These are phyloP conservation scores for Monosporascus ibericus DNA, from an alignment of 2,329 filamentous ascomycete genomes.

Conservation along the genomic window DNA sequence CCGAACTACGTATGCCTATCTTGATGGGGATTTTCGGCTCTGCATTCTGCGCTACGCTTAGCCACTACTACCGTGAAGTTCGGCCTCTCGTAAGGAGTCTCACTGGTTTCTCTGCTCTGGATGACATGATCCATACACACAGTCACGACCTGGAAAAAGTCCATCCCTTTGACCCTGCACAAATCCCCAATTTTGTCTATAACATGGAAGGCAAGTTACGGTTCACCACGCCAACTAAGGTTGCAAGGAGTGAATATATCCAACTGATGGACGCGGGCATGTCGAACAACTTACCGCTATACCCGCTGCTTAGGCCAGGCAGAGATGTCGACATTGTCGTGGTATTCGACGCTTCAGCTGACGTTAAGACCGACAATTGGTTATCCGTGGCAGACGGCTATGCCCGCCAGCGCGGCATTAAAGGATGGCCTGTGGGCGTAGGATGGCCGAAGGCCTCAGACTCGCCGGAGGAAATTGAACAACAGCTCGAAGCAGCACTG, in stretches of 20 bases:
- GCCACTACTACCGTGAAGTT: conserved; percentile 93
- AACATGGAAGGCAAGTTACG: conserved; percentile 74
- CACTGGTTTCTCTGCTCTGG: conserved; percentile 68
- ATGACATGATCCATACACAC: conserved; percentile 74
- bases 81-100: conserved; percentile 73
- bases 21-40: conserved; percentile 94
- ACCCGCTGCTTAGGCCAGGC: conserved; percentile 83
- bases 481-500: conserved; percentile 64
- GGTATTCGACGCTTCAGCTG: conserved; percentile 90
- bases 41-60: conserved; percentile 91
- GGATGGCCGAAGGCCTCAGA: conserved; percentile 74
- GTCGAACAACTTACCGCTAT: conserved; percentile 96
- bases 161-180: conserved; percentile 88
- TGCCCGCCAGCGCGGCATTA: conserved; percentile 79
- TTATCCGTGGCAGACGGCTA: conserved; percentile 91
- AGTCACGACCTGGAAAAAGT: conserved; percentile 84
- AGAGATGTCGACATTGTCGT: conserved; percentile 84
- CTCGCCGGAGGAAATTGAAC: conserved; percentile 51
- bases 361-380: conserved; percentile 94
- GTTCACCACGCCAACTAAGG: conserved; percentile 67
- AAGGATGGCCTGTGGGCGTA: conserved; percentile 91
- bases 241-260: conserved; percentile 65
- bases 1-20: conserved; percentile 76
- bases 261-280: conserved; percentile 96
- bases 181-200: conserved; percentile 82